Percentiles rank a stretch among this genome's conserved stretches.
phyloP scores from a whole-genome alignment of 2,329 filamentous ascomycete genomes.

The Knufia petricola region DNA sequence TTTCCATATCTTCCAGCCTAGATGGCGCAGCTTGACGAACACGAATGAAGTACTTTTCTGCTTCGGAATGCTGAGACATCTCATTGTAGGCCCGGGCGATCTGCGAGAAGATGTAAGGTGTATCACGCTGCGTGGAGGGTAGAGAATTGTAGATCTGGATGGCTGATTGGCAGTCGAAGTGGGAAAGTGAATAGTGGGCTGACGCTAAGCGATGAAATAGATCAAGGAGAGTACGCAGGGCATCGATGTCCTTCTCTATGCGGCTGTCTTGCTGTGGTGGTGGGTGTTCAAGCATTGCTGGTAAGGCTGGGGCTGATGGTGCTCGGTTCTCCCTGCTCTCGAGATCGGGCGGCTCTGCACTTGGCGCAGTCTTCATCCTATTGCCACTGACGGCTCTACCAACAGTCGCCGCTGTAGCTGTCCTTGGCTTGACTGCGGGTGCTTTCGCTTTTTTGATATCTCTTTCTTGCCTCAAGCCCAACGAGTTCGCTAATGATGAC shows the following conservation, averaged over 20 bases:
- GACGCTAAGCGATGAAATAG: conserved; percentile 71
- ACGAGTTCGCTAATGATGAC: conserved; percentile 47
- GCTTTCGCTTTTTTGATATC: conserved; percentile 80
- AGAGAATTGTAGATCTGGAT: conserved; percentile 63
- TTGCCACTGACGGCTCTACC: conserved; percentile 86
- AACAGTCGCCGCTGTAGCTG: conserved; percentile 58
- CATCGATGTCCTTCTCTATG: conserved; percentile 57
- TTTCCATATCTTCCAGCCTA: conserved; percentile 87
- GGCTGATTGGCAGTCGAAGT: conserved; percentile 70
- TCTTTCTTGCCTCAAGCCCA: conserved; percentile 53
- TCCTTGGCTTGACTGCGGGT: conserved; percentile 55
- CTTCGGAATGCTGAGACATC: conserved; percentile 73
- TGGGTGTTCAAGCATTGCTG: conserved; percentile 24
- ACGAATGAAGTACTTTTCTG: conserved; percentile 74
- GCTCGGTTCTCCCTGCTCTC: conserved; percentile 53
- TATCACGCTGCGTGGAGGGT: conserved; percentile 68
- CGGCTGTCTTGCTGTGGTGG: conserved; percentile 31
- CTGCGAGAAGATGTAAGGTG: conserved; percentile 85
- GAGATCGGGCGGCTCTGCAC: conserved; percentile 52
- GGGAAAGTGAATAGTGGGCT: conserved; percentile 67
- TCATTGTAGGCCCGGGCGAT: conserved; percentile 89
- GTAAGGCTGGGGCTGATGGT: conserved; percentile 24
- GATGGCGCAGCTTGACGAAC: conserved; percentile 73
- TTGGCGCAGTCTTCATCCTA: conserved; percentile 56
- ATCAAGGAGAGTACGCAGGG: conserved; percentile 66